phyloP scores from a whole-genome alignment of 1,139 yeast genomes.

The Yamadazyma aaseri region DNA sequence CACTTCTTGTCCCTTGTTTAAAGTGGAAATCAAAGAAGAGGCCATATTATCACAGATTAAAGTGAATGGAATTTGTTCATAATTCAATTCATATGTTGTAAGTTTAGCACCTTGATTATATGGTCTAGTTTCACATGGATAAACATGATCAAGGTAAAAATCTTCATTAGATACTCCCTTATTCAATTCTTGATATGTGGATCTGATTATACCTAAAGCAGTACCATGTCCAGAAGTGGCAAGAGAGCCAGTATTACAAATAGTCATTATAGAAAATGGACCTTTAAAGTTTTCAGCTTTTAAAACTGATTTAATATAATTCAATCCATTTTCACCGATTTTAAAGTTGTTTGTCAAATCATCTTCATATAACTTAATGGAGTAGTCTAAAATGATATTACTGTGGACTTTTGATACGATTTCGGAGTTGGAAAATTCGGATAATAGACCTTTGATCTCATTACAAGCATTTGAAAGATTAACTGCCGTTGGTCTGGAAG shows the following conservation, averaged over 20 bases:
- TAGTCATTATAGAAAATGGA: constrained; percentile 78
- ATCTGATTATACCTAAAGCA: constrained; percentile 86
- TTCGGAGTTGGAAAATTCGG: constrained; percentile 10
- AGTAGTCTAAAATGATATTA: constrained; percentile 44
- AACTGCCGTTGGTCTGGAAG: constrained; percentile 94
- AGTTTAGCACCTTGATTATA: constrained; percentile 94
- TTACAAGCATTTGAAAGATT: constrained; percentile 78
- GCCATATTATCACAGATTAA: constrained; percentile 92
- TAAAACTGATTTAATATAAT: constrained; percentile 55
- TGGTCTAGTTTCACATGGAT: constrained; percentile 92
- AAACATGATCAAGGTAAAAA: constrained; percentile 63
- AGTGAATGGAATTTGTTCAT: constrained; percentile 84
- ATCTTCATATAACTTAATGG: constrained; percentile 62
- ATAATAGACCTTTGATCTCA: constrained; percentile 46
- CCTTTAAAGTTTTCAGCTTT: constrained; percentile 52
- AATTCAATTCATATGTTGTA: constrained; percentile 85
- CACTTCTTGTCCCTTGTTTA: constrained; percentile 18
- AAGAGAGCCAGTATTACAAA: constrained; percentile 83
- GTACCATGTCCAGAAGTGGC: constrained; percentile 99
- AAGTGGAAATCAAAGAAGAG: constrained; percentile 58
- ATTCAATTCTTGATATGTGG: constrained; percentile 50
- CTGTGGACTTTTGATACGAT: constrained; percentile 30
- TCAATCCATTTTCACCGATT: constrained; percentile 80
- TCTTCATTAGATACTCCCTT: constrained; percentile 22
- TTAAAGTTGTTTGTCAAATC: constrained; percentile 74